These are phyloP conservation scores for Coprinellus micaceus DNA, from an alignment of 768 basidiomycete species.

Conservation along the genomic window DNA sequence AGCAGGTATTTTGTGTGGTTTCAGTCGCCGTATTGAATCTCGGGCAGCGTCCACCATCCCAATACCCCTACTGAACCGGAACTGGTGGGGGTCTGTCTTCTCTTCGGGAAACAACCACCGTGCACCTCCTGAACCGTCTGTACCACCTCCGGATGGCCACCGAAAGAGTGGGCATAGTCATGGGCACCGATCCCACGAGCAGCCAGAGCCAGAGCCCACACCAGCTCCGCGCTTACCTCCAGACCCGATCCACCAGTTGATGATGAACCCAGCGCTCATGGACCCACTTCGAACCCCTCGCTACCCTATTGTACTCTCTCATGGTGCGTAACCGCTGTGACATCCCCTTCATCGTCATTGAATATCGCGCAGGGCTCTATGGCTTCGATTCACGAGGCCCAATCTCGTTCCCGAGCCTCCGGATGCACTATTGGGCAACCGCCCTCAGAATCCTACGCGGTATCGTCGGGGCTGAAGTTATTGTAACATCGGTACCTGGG, in stretches of 20 bases:
- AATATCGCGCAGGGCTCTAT: slow-evolving; percentile 64
- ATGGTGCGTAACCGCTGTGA: slow-evolving; percentile 55
- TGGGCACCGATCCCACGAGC: too few species aligned
- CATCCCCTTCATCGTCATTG: background rate
- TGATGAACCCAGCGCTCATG: slow-evolving; percentile 73
- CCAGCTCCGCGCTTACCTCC: slow-evolving; percentile 12
- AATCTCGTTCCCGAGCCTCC: slow-evolving; percentile 72
- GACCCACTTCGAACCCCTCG: slow-evolving; percentile 78
- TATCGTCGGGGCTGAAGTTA: slow-evolving; percentile 87
- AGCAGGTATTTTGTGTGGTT: too few species aligned
- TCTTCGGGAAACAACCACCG: slow-evolving; percentile 16
- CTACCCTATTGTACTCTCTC: slow-evolving; percentile 91
- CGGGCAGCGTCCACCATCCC: slow-evolving; percentile 11
- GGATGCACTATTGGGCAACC: slow-evolving; percentile 93
- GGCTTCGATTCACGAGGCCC: slow-evolving; percentile 93
- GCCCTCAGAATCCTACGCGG: slow-evolving; percentile 76
- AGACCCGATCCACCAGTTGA: slow-evolving; percentile 65
- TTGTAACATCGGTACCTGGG: slow-evolving; percentile 93
- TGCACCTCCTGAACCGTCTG: slow-evolving; percentile 14
- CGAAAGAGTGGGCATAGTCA: too few species aligned
- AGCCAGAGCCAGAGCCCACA: slow-evolving; percentile 18
- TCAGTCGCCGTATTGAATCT: too few species aligned
- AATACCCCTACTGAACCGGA: slow-evolving; percentile 4
- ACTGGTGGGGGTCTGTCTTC: slow-evolving; percentile 21
- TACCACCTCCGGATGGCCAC: slow-evolving; percentile 13